phyloP scores from a whole-genome alignment of 352 stramenopile genomes.

The Phytophthora citrophthora region DNA sequence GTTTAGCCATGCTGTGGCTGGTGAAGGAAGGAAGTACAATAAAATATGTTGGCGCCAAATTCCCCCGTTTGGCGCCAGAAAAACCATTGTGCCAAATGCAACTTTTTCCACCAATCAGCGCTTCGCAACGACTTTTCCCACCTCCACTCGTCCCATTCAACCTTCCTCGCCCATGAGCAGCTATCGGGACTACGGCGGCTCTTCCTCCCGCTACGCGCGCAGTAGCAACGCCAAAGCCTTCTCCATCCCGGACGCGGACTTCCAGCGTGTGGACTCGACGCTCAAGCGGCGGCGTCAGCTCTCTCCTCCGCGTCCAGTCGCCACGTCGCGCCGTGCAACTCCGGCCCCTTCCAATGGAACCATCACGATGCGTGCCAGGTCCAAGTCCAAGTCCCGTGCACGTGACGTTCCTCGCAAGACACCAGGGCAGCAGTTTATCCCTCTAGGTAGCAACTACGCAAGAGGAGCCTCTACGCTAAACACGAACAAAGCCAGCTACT shows the following conservation, averaged over 20 bases:
- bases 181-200: conserved; percentile 25
- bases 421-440: conserved; percentile 52
- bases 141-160: conserved; percentile 10
- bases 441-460: conserved; percentile 44
- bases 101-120: conserved; percentile 11
- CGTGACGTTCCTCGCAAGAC: conserved; percentile 30
- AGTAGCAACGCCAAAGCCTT: conserved; percentile 32
- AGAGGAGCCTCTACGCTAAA: conserved; percentile 30
- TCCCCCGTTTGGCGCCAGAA: not conserved
- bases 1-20: no score
- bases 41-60: no score
- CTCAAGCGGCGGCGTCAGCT: conserved; percentile 62
- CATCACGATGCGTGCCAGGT: conserved; percentile 51
- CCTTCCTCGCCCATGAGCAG: conserved; percentile 17
- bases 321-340: conserved; percentile 3
- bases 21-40: no score
- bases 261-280: conserved; percentile 51
- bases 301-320: conserved; percentile 31
- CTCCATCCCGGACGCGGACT: conserved; percentile 64
- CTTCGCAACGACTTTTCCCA: not conserved
- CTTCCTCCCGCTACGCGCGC: conserved; percentile 30
- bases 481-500: conserved; percentile 49
- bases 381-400: conserved; percentile 69
- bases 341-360: conserved; percentile 1
- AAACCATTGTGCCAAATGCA: not conserved